Percentiles rank a stretch among this genome's conserved stretches.
phyloP scores from a whole-genome alignment of 1,284 basidiomycete species.

The Pterula multifida region DNA sequence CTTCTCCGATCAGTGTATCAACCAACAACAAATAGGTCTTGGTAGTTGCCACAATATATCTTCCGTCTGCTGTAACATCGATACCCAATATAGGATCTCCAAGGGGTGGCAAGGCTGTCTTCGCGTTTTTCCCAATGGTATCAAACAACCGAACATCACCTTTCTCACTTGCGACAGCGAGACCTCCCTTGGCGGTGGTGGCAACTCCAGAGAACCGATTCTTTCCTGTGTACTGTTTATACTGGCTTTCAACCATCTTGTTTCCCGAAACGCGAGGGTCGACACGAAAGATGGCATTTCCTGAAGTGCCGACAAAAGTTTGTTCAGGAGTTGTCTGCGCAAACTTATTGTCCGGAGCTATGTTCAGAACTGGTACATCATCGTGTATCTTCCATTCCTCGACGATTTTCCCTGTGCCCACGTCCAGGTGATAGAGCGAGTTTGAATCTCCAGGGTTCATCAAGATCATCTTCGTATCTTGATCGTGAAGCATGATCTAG shows the following conservation, averaged over 20 bases:
- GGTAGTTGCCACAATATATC: slow-evolving; percentile 94
- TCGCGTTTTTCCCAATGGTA: slow-evolving; percentile 95
- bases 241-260: slow-evolving; percentile 92
- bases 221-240: slow-evolving; percentile 93
- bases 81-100: slow-evolving; percentile 94
- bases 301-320: slow-evolving; percentile 86
- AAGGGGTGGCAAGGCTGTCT: slow-evolving; percentile 93
- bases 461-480: slow-evolving; percentile 92
- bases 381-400: slow-evolving; percentile 99
- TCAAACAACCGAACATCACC: slow-evolving; percentile 96
- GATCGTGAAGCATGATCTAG: slow-evolving; percentile 96
- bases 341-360: slow-evolving; percentile 90
- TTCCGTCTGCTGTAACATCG: slow-evolving; percentile 89
- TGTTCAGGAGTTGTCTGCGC: slow-evolving; percentile 90
- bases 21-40: slow-evolving; percentile 92
- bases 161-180: slow-evolving; percentile 93
- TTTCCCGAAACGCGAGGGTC: slow-evolving; percentile 87
- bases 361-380: slow-evolving; percentile 74
- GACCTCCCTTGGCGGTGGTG: slow-evolving; percentile 78
- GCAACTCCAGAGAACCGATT: slow-evolving; percentile 92
- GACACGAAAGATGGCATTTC: slow-evolving; percentile 94
- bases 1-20: slow-evolving; percentile 90
- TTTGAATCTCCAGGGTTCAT: slow-evolving; percentile 82
- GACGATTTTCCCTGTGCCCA: slow-evolving; percentile 93
- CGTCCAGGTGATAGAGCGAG: slow-evolving; percentile 85